A percentile compares a stretch with the other conserved stretches of the same genome.
Conservation (phyloP, 805 yeast genomes). For the Ogataea paradorogensis region DNA sequence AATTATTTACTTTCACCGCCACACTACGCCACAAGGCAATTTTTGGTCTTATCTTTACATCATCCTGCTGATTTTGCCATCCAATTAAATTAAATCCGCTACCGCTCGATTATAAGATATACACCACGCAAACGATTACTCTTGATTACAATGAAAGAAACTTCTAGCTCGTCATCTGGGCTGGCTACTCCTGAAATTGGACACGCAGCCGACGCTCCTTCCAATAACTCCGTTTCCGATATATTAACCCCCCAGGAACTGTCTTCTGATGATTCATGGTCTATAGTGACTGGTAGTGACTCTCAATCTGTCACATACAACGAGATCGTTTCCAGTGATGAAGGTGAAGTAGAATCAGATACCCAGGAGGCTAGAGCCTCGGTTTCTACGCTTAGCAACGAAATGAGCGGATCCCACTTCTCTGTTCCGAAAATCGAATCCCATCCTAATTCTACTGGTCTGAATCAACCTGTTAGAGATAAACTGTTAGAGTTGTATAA, state of each 20-base stretch:
- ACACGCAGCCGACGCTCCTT: background rate
- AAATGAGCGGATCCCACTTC: conserved; percentile 13
- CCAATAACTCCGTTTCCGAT: conserved; percentile 13
- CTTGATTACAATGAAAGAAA: conserved; percentile 3
- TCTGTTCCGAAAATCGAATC: conserved; percentile 16
- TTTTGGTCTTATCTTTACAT: conserved; percentile 11
- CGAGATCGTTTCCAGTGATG: conserved; percentile 24
- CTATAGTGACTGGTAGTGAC: conserved; percentile 19
- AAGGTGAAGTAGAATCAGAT: conserved; percentile 8
- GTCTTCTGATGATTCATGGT: conserved; percentile 26
- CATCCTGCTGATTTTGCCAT: conserved; percentile 18
- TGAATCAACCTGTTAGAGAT: background rate
- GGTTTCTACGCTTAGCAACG: conserved; percentile 19
- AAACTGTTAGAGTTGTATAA: background rate
- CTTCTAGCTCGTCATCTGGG: conserved; percentile 11
- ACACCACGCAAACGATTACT: background rate
- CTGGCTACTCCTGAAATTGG: conserved; percentile 9
- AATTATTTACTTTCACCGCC: conserved; percentile 5
- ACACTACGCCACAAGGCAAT: conserved; percentile 6
- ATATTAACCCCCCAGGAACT: conserved; percentile 20
- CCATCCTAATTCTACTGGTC: background rate
- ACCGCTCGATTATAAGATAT: conserved; percentile 1
- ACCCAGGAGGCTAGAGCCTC: conserved; percentile 12
- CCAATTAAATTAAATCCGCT: conserved; percentile 11
- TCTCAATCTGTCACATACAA: conserved; percentile 12